Conservation (phyloP, 2,329 filamentous ascomycete genomes). For the Epicoccum sorghinum region DNA sequence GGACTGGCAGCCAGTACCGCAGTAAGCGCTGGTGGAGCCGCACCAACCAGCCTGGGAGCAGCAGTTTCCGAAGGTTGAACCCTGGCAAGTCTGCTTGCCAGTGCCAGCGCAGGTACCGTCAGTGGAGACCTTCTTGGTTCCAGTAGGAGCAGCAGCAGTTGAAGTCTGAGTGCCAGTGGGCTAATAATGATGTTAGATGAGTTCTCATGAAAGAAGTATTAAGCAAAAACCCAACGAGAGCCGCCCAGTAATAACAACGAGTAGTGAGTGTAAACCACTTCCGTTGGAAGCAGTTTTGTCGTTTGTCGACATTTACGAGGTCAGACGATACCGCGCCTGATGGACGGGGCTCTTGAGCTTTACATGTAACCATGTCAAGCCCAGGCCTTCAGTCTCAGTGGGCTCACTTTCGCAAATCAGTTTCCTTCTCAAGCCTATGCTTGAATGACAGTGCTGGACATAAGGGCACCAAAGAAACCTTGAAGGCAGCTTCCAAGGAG, state of each 20-base stretch:
- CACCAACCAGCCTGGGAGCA: constrained; percentile 44
- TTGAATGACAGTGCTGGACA: constrained; percentile 22
- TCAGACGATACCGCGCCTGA: constrained; percentile 15
- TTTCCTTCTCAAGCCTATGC: constrained; percentile 16
- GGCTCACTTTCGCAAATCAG: constrained; percentile 11
- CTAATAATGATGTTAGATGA: constrained; percentile 10
- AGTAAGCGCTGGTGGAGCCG: constrained; percentile 24
- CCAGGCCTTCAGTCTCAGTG: constrained; percentile 14
- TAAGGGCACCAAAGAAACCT: constrained; percentile 16
- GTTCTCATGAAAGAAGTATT: constrained; percentile 2
- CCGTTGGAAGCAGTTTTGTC: constrained; percentile 4
- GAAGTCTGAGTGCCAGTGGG: constrained; percentile 20
- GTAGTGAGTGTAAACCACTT: constrained; percentile 10
- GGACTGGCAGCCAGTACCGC: constrained; percentile 40
- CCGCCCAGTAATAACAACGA: constrained; percentile 3
- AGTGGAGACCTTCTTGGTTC: constrained; percentile 40
- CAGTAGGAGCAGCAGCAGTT: constrained; percentile 19
- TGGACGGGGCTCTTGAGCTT: constrained; percentile 8
- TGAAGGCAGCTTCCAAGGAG: constrained; percentile 13
- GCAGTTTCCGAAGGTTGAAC: constrained; percentile 50
- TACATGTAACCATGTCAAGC: constrained; percentile 4
- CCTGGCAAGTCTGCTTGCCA: constrained; percentile 50
- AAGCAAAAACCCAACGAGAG: constrained; percentile 9
- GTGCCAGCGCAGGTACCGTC: constrained; percentile 53
- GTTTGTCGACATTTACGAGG: constrained; percentile 3